These are phyloP conservation scores for Tremellales sp. DNA, from an alignment of 1,284 basidiomycete species.

Conservation along the genomic window DNA sequence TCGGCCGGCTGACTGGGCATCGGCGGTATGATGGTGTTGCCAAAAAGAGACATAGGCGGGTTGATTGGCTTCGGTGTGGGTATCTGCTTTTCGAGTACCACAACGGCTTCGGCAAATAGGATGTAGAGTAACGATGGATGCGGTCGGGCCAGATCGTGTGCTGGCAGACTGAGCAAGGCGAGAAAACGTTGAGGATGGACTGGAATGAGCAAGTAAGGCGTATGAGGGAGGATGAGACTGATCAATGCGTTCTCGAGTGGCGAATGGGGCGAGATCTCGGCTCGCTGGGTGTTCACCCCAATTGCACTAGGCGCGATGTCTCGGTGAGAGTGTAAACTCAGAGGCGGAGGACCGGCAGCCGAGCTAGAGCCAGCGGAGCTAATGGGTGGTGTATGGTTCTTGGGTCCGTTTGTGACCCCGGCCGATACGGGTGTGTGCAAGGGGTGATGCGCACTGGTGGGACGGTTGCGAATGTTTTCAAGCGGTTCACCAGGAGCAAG, in stretches of 20 bases:
- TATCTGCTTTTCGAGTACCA: slow-evolving; percentile 16
- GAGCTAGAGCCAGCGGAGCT: not conserved
- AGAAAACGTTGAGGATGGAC: slow-evolving; percentile 33
- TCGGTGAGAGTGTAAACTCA: slow-evolving; percentile 7
- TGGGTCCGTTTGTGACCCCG: not conserved
- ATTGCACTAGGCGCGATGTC: slow-evolving; percentile 6
- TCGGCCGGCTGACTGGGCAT: slow-evolving; percentile 9
- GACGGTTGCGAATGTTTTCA: not conserved
- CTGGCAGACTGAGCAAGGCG: slow-evolving; percentile 18
- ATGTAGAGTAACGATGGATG: slow-evolving; percentile 38
- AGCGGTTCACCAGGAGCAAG: slow-evolving; percentile 11
- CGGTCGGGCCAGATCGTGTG: slow-evolving; percentile 18
- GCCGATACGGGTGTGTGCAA: not conserved
- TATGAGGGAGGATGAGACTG: slow-evolving; percentile 28
- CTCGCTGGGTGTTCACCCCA: slow-evolving; percentile 1
- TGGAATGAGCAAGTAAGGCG: slow-evolving; percentile 26
- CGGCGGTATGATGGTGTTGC: slow-evolving; percentile 4
- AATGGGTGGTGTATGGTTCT: not conserved
- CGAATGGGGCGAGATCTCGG: slow-evolving; percentile 24
- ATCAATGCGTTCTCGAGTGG: slow-evolving; percentile 25
- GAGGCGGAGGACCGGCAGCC: not conserved
- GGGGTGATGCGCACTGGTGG: no score
- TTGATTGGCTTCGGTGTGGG: slow-evolving; percentile 13
- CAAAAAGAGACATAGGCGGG: slow-evolving; percentile 14
- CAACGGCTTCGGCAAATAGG: slow-evolving; percentile 32